phyloP scores from a whole-genome alignment of 2,329 filamentous ascomycete species.

The Atkinsonella texensis region DNA sequence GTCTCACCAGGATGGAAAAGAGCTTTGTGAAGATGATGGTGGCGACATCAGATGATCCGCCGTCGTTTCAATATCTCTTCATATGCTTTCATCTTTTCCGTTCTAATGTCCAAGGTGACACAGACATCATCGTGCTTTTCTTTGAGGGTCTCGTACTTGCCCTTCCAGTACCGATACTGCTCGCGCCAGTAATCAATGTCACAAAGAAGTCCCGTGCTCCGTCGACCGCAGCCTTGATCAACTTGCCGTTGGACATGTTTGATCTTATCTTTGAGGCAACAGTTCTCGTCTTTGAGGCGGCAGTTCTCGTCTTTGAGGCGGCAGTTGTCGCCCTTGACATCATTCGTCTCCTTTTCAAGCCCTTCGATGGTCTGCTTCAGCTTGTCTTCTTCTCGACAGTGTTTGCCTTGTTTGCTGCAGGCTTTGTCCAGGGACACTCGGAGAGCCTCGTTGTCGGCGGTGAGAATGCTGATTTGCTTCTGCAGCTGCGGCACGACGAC shows the following conservation, averaged over 20 bases:
- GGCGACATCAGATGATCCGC: constrained; percentile 14
- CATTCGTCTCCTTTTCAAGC: constrained; percentile 24
- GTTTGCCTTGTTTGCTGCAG: constrained; percentile 18
- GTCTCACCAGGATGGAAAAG: too few relatives aligned
- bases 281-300: constrained; percentile 23
- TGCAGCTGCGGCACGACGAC: constrained; percentile 25
- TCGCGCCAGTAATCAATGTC: constrained; percentile 25
- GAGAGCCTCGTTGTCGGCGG: constrained; percentile 27
- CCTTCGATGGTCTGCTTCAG: constrained; percentile 20
- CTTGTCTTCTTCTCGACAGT: constrained; percentile 19
- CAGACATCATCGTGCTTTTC: constrained; percentile 17
- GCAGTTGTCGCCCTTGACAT: constrained; percentile 21
- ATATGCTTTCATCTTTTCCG: constrained; percentile 21
- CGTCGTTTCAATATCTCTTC: constrained; percentile 23
- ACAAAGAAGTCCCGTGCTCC: constrained; percentile 20
- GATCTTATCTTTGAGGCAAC: constrained; percentile 21
- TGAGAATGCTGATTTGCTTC: constrained; percentile 23
- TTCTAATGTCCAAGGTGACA: constrained; percentile 17
- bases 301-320: constrained; percentile 21
- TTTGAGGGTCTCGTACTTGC: constrained; percentile 16
- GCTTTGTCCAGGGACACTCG: constrained; percentile 24
- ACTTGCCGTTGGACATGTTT: constrained; percentile 22
- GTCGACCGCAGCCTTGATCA: constrained; percentile 18
- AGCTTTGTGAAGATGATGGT: neutral
- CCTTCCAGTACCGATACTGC: constrained; percentile 19